Conservation (phyloP, 805 yeast genomes). For the Pichia cabralensis region DNA sequence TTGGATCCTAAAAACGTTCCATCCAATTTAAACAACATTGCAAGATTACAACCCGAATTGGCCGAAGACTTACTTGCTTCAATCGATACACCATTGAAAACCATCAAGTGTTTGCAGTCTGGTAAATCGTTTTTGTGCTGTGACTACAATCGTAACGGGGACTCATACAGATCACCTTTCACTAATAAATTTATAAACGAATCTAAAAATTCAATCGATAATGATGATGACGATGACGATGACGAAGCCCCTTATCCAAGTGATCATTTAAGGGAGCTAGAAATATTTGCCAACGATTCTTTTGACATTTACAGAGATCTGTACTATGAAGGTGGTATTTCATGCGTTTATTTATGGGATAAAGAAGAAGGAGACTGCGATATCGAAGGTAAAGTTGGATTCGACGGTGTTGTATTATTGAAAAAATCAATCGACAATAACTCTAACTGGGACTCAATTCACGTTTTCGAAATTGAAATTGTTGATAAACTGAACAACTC, state of each 20-base stretch:
- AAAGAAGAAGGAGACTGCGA: slow-evolving; percentile 45
- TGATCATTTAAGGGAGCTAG: slow-evolving; percentile 56
- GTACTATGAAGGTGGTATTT: slow-evolving; percentile 90
- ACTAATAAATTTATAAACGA: slow-evolving; percentile 59
- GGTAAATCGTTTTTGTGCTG: slow-evolving; percentile 74
- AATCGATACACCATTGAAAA: slow-evolving; percentile 73
- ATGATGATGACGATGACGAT: slow-evolving; percentile 26
- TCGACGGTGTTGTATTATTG: slow-evolving; percentile 86
- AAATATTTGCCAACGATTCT: slow-evolving; percentile 75
- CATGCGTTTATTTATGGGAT: slow-evolving; percentile 90
- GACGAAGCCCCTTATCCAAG: slow-evolving; percentile 76
- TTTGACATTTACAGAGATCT: slow-evolving; percentile 88
- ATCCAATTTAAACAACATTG: slow-evolving; percentile 34
- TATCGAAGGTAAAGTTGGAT: slow-evolving; percentile 42
- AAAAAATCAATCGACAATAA: slow-evolving; percentile 48
- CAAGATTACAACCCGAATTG: slow-evolving; percentile 50
- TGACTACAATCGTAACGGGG: slow-evolving; percentile 94
- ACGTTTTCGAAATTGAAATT: slow-evolving; percentile 69
- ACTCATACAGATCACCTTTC: slow-evolving; percentile 88
- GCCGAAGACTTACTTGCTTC: slow-evolving; percentile 83
- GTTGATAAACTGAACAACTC: slow-evolving; percentile 28
- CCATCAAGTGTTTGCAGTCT: slow-evolving; percentile 37
- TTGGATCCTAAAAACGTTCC: slow-evolving; percentile 56
- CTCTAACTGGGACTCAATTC: slow-evolving; percentile 88
- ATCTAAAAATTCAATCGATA: slow-evolving; percentile 13